phyloP scores from a whole-genome alignment of 1,284 basidiomycete genomes.

The Cystobasidium sp. region DNA sequence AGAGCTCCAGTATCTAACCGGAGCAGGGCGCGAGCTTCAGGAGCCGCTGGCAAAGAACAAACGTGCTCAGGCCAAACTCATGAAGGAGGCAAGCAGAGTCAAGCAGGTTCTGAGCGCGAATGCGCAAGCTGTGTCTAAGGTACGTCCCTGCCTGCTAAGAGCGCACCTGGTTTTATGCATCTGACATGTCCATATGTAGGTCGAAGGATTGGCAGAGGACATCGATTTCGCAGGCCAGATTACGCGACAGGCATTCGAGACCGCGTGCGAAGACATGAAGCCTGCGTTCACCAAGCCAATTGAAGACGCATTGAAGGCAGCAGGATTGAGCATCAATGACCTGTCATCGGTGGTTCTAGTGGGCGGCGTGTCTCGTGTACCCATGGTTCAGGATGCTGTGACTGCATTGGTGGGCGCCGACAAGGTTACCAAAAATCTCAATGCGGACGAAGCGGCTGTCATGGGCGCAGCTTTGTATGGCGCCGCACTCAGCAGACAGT shows the following conservation, averaged over 20 bases:
- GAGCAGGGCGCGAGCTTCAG: conserved; percentile 55
- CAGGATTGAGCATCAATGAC: conserved; percentile 71
- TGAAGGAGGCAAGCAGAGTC: conserved; percentile 88
- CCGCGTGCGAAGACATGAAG: conserved; percentile 64
- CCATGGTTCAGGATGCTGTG: conserved; percentile 85
- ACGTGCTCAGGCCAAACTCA: conserved; percentile 86
- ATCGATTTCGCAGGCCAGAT: conserved; percentile 84
- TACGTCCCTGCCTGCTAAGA: conserved; percentile 58
- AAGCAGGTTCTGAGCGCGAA: conserved; percentile 96
- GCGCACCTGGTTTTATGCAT: neutral
- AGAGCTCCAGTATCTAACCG: conserved; percentile 73
- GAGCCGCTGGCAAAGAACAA: conserved; percentile 63
- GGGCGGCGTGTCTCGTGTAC: conserved; percentile 86
- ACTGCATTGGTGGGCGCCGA: conserved; percentile 73
- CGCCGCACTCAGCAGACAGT: conserved; percentile 83
- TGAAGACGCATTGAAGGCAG: conserved; percentile 71
- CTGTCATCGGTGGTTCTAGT: conserved; percentile 88
- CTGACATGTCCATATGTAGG: conserved; percentile 57
- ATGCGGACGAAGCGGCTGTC: conserved; percentile 95
- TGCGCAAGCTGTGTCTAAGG: conserved; percentile 71
- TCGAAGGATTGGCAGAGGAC: conserved; percentile 88
- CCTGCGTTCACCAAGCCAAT: conserved; percentile 74
- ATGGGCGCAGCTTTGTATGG: conserved; percentile 93
- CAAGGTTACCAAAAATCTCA: conserved; percentile 90
- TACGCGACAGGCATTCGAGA: conserved; percentile 77